phyloP scores from a whole-genome alignment of 768 basidiomycete genomes.

The Naganishia antarctica region DNA sequence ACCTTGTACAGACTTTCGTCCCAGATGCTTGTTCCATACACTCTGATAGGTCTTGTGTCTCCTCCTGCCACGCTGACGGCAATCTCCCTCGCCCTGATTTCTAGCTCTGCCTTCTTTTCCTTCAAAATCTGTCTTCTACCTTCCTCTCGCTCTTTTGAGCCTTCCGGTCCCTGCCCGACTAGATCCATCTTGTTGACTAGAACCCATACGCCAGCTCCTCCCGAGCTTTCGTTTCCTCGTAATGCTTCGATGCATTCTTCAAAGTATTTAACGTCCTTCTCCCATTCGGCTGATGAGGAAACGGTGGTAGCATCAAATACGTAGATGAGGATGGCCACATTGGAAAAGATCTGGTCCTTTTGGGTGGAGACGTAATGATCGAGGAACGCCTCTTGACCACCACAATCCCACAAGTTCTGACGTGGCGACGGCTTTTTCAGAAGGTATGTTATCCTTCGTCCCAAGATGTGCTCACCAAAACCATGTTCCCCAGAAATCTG shows the following conservation, averaged over 20 bases:
- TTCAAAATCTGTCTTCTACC: slow-evolving; percentile 54
- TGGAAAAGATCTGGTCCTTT: slow-evolving; percentile 88
- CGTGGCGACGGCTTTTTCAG: neutral
- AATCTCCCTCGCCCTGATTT: slow-evolving; percentile 54
- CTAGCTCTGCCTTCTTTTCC: slow-evolving; percentile 68
- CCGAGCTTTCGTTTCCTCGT: slow-evolving; percentile 39
- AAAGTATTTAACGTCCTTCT: slow-evolving; percentile 82
- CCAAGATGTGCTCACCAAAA: slow-evolving; percentile 54
- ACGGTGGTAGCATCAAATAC: slow-evolving; percentile 87
- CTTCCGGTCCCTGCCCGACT: slow-evolving; percentile 50
- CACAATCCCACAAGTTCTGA: slow-evolving; percentile 94
- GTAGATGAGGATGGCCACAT: slow-evolving; percentile 96
- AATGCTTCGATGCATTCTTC: slow-evolving; percentile 82
- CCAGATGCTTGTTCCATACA: slow-evolving; percentile 92
- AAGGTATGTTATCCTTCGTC: neutral
- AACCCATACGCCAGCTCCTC: slow-evolving; percentile 61
- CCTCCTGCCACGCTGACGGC: slow-evolving; percentile 54
- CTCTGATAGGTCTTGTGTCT: slow-evolving; percentile 54
- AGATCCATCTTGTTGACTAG: slow-evolving; percentile 98
- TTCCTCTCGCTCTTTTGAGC: slow-evolving; percentile 37
- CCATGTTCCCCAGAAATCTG: slow-evolving; percentile 90
- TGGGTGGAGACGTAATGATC: slow-evolving; percentile 90
- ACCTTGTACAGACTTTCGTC: slow-evolving; percentile 96
- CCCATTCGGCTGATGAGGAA: slow-evolving; percentile 55
- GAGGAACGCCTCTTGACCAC: slow-evolving; percentile 97